Evolutionary conservation across 2,329 filamentous ascomycete species (phyloP).

Genomic region (Botrytis galanthina): DNA sequence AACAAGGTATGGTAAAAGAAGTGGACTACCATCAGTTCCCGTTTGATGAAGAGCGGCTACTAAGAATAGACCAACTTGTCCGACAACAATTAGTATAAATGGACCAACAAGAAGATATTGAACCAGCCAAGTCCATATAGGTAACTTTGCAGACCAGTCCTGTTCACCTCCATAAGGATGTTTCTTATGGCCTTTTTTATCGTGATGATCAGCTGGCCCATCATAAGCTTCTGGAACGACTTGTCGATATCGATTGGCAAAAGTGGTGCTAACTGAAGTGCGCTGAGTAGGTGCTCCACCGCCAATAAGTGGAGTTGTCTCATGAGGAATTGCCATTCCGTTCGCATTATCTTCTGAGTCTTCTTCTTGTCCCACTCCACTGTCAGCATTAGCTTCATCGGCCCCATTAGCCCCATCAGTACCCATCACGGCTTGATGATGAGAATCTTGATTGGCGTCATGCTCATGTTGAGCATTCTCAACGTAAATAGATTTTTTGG

Average conservation of each 20-base stretch:
- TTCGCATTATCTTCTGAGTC: background rate
- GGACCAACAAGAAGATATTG: constrained; percentile 81
- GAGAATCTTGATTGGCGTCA: constrained; percentile 35
- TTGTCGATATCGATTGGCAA: constrained; percentile 50
- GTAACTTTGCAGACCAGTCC: constrained; percentile 76
- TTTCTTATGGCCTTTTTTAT: constrained; percentile 39
- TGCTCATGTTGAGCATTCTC: constrained; percentile 53
- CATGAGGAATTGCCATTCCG: constrained; percentile 38
- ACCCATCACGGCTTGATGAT: constrained; percentile 35
- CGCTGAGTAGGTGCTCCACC: constrained; percentile 39
- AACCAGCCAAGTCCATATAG: constrained; percentile 81
- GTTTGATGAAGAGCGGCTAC: constrained; percentile 76
- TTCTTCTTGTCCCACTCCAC: constrained; percentile 38
- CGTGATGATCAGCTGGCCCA: constrained; percentile 27
- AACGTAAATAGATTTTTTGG: constrained; percentile 68
- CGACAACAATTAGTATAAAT: constrained; percentile 72
- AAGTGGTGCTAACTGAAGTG: constrained; percentile 57
- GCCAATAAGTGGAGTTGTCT: constrained; percentile 54
- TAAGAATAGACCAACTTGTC: constrained; percentile 71
- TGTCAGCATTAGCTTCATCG: constrained; percentile 34
- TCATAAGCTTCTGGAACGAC: constrained; percentile 32
- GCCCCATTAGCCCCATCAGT: constrained; percentile 42
- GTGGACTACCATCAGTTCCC: constrained; percentile 74
- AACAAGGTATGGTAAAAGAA: constrained; percentile 68
- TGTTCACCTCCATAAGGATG: constrained; percentile 70